Evolutionary conservation across 495 filamentous ascomycete genomes (phyloP).

Genomic region (Talaromyces thailandensis): DNA sequence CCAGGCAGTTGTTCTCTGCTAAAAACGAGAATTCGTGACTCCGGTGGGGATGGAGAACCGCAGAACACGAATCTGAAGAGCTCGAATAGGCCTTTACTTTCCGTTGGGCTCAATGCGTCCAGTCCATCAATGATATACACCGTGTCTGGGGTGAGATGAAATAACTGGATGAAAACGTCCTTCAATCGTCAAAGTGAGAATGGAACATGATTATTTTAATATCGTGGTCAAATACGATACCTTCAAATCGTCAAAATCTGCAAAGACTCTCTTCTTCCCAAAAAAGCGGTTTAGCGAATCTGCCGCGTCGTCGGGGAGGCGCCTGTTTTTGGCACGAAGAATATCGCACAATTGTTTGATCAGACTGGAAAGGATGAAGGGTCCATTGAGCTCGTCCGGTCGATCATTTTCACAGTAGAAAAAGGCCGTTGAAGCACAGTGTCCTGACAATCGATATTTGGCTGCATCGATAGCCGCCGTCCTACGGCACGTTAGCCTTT

Average conservation of each 20-base stretch:
- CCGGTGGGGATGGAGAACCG: background rate
- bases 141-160: background rate
- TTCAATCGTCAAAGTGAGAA: background rate
- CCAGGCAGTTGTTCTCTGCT: background rate
- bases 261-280: background rate
- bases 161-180: background rate
- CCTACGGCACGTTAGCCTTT: background rate
- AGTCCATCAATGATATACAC: background rate
- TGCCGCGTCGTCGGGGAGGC: background rate
- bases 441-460: background rate
- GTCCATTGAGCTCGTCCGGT: background rate
- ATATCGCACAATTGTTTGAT: background rate
- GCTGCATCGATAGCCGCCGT: background rate
- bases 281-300: background rate
- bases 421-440: background rate
- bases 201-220: no score
- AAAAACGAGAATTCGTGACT: background rate
- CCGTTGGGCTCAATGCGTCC: background rate
- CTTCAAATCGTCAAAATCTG: background rate
- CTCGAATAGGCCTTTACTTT: background rate
- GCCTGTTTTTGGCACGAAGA: background rate
- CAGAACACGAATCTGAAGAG: background rate
- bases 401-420: background rate
- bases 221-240: no score
- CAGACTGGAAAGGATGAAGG: background rate